phyloP scores from a whole-genome alignment of 176 grass and related monocot genomes.

The Eragrostis nindensis region DNA sequence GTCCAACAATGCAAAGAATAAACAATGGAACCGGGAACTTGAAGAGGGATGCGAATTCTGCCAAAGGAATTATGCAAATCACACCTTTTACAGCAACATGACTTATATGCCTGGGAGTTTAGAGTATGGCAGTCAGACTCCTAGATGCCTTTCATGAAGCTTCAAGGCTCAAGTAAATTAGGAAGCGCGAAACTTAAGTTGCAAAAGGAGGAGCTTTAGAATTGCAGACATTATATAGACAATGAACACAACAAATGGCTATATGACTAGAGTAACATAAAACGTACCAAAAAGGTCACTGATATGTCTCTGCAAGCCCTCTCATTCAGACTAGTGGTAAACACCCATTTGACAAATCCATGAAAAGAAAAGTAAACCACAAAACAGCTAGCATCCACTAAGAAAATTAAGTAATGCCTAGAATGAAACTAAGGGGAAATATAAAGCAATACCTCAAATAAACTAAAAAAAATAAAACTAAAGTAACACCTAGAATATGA shows the following conservation, averaged over 20 bases:
- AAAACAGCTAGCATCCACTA: too few species aligned
- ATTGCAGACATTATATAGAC: not conserved
- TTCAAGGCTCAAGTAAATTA: not conserved
- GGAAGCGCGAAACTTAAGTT: not conserved
- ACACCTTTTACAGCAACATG: not conserved
- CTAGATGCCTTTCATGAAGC: not conserved
- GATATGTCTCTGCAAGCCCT: too few species aligned
- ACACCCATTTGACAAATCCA: too few species aligned
- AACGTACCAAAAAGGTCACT: too few species aligned
- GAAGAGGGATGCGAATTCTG: not conserved
- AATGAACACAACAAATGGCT: not conserved
- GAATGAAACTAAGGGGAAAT: too few species aligned
- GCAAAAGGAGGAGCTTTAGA: not conserved
- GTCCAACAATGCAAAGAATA: not conserved
- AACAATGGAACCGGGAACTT: not conserved
- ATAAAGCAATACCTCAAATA: too few species aligned
- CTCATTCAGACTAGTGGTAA: too few species aligned
- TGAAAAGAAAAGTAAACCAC: too few species aligned
- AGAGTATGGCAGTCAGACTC: not conserved
- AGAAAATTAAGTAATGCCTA: too few species aligned
- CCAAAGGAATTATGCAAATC: not conserved
- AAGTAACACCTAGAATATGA: constrained; percentile 7
- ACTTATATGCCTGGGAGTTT: not conserved
- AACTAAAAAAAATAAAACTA: not conserved
- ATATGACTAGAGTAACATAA: not conserved